Evolutionary conservation across 805 yeast species (phyloP).

Genomic region (Ogataea nakhonphanomensis): DNA sequence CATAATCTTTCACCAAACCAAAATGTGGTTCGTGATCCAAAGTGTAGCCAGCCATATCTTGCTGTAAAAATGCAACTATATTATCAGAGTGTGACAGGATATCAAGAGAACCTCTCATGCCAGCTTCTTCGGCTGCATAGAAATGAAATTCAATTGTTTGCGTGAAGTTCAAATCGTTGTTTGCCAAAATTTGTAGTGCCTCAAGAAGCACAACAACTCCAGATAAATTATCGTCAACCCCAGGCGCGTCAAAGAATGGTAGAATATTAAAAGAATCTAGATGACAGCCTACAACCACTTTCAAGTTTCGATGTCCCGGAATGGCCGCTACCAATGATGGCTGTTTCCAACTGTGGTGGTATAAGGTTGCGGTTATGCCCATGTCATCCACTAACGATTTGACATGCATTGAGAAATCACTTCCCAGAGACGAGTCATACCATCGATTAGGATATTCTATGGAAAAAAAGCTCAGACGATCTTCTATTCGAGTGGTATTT

Average conservation of each 20-base stretch:
- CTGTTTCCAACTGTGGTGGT: constrained; percentile 76
- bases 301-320: constrained; percentile 36
- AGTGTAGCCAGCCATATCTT: constrained; percentile 89
- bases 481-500: not conserved
- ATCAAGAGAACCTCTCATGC: constrained; percentile 80
- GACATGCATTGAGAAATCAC: constrained; percentile 2
- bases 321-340: constrained; percentile 68
- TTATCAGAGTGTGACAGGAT: constrained; percentile 57
- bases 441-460: constrained; percentile 1
- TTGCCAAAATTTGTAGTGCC: constrained; percentile 60
- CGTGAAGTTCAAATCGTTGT: constrained; percentile 13
- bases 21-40: constrained; percentile 59
- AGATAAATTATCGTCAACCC: constrained; percentile 93
- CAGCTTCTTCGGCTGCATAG: constrained; percentile 95
- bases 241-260: constrained; percentile 72
- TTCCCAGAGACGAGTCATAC: constrained; percentile 7
- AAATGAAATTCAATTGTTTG: constrained; percentile 90
- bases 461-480: constrained; percentile 2
- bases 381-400: constrained; percentile 38
- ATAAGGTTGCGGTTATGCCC: constrained; percentile 31
- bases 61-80: constrained; percentile 85
- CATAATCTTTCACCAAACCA: constrained; percentile 78
- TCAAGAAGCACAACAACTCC: constrained; percentile 81
- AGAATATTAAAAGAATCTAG: constrained; percentile 78
- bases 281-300: constrained; percentile 79